Conservation (phyloP, 2,329 filamentous ascomycete species). For the Xylariaceae sp. region DNA sequence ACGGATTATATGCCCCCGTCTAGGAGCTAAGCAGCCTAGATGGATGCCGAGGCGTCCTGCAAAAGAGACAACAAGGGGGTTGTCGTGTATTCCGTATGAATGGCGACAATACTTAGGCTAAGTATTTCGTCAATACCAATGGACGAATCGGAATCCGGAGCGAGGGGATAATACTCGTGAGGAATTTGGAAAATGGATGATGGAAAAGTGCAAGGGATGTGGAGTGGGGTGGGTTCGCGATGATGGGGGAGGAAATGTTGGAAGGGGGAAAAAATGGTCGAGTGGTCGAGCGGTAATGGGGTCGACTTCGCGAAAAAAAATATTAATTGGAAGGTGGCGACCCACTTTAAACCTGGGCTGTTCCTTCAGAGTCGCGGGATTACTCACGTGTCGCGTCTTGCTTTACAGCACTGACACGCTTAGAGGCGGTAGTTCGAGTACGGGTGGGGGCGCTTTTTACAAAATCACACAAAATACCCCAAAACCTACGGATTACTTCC, state of each 20-base stretch:
- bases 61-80: not conserved
- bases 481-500: not conserved
- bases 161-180: slow-evolving; percentile 16
- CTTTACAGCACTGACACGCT: not conserved
- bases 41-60: not conserved
- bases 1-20: too few species aligned
- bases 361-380: not conserved
- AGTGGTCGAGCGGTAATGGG: slow-evolving; percentile 18
- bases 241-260: not conserved
- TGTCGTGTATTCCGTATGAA: not conserved
- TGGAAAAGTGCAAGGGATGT: not conserved
- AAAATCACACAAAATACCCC: not conserved
- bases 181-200: slow-evolving; percentile 6
- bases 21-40: not conserved
- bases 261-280: slow-evolving; percentile 5
- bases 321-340: slow-evolving; percentile 3
- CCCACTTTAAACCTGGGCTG: not conserved
- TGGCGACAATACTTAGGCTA: not conserved
- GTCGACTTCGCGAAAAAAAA: slow-evolving; percentile 6
- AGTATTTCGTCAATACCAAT: not conserved
- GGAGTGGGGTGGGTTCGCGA: slow-evolving; percentile 6
- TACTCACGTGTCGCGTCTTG: not conserved
- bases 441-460: slow-evolving; percentile 4
- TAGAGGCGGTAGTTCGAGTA: slow-evolving; percentile 15
- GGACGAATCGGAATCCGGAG: slow-evolving; percentile 13